Percentiles rank a stretch among this genome's conserved stretches.
phyloP scores from a whole-genome alignment of 257 asterid species.

The Schizonepeta tenuifolia region DNA sequence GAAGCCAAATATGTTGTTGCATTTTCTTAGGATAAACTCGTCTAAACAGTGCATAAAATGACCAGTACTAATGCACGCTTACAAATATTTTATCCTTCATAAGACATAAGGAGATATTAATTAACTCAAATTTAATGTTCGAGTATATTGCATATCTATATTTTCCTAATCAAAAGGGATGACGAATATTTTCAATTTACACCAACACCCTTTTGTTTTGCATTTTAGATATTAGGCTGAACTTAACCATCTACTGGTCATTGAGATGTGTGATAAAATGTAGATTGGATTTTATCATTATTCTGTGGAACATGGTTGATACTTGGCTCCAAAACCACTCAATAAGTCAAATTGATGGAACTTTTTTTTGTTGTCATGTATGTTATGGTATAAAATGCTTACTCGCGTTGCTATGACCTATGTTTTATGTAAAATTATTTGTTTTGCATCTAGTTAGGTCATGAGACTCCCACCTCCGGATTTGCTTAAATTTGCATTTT shows the following conservation, averaged over 20 bases:
- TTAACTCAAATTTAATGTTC: slow-evolving; percentile 23
- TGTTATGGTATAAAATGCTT: slow-evolving; percentile 20
- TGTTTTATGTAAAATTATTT: slow-evolving; percentile 7
- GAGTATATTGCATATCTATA: slow-evolving; percentile 23
- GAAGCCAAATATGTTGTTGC: slow-evolving; percentile 32
- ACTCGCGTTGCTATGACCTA: slow-evolving; percentile 2
- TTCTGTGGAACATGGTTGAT: slow-evolving; percentile 16
- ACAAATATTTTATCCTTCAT: slow-evolving; percentile 7
- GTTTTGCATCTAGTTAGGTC: slow-evolving; percentile 11
- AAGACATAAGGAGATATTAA: slow-evolving; percentile 11
- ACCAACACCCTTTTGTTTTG: background rate
- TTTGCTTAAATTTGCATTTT: slow-evolving; percentile 25
- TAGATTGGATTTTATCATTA: slow-evolving; percentile 3
- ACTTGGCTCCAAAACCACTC: slow-evolving; percentile 14
- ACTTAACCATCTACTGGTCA: slow-evolving; percentile 18
- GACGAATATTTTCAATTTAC: slow-evolving; percentile 6
- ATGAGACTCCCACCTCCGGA: slow-evolving; percentile 3
- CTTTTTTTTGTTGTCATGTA: background rate
- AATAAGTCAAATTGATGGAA: slow-evolving; percentile 12
- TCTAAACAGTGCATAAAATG: slow-evolving; percentile 17
- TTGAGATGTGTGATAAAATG: background rate
- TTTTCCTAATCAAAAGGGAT: slow-evolving; percentile 13
- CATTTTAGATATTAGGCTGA: slow-evolving; percentile 22
- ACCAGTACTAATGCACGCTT: slow-evolving; percentile 26
- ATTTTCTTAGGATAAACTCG: slow-evolving; percentile 23